Conservation (phyloP, 768 basidiomycete species). For the Tubosaeta brunneosetosa region DNA sequence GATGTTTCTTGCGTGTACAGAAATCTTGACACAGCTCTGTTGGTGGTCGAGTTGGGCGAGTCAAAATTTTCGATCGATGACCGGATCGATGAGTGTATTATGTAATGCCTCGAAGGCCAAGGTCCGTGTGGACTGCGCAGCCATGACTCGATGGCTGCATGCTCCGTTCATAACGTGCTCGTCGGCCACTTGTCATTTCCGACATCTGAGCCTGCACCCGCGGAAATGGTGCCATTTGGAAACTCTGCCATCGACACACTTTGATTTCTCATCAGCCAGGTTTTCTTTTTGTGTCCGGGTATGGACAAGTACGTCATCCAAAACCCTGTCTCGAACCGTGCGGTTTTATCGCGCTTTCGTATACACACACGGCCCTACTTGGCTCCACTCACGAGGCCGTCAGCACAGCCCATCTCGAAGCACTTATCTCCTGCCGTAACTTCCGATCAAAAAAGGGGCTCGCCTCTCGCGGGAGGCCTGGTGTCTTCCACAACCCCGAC, state of each 20-base stretch:
- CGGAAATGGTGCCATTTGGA: conserved; percentile 15
- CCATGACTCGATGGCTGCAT: background rate
- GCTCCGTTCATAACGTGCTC: conserved; percentile 11
- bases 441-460: too few relatives aligned
- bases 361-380: background rate
- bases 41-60: conserved; percentile 23
- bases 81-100: conserved; percentile 11
- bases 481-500: too few relatives aligned
- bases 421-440: too few relatives aligned
- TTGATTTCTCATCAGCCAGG: too few relatives aligned
- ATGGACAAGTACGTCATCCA: background rate
- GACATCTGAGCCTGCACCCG: conserved; percentile 11
- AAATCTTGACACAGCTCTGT: conserved; percentile 50
- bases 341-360: background rate
- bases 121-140: too few relatives aligned
- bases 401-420: too few relatives aligned
- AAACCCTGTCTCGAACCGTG: background rate
- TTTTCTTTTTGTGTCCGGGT: background rate
- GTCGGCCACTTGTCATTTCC: conserved; percentile 21
- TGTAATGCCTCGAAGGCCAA: conserved; percentile 13
- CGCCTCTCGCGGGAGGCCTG: background rate
- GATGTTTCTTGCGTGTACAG: conserved; percentile 71
- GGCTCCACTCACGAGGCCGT: too few relatives aligned
- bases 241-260: conserved; percentile 21
- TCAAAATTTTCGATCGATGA: conserved; percentile 18